These are phyloP conservation scores for Lepidium aucheri DNA, from an alignment of 345 rosid genomes.

Conservation along the genomic window DNA sequence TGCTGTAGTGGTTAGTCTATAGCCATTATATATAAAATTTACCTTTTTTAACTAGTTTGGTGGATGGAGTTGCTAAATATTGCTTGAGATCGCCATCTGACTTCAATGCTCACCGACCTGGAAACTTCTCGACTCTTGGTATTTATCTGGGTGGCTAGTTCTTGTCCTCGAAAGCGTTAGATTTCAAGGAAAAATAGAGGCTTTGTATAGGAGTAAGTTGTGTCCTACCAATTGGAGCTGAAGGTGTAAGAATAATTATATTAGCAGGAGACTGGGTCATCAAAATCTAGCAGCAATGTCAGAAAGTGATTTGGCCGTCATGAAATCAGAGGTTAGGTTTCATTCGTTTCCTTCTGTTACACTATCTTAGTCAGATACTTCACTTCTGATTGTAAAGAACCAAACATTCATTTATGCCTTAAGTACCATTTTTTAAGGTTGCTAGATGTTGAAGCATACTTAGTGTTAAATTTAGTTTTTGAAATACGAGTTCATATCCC, in stretches of 20 bases:
- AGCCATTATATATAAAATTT: background rate
- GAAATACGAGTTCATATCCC: background rate
- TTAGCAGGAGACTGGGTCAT: conserved; percentile 8
- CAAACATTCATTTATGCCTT: background rate
- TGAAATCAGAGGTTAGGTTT: conserved; percentile 61
- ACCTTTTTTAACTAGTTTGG: conserved; percentile 17
- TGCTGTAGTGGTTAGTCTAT: background rate
- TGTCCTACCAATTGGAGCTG: conserved; percentile 6
- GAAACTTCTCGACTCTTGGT: background rate
- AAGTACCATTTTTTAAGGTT: background rate
- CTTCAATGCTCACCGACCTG: conserved; percentile 24
- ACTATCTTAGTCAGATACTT: background rate
- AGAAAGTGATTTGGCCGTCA: conserved; percentile 58
- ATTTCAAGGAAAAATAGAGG: conserved; percentile 17
- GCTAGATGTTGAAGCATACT: background rate
- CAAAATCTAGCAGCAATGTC: conserved; percentile 36
- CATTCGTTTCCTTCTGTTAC: background rate
- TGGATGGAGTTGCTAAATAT: conserved; percentile 19
- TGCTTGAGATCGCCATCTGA: conserved; percentile 13
- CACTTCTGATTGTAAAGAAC: background rate
- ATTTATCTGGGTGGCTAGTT: conserved; percentile 6
- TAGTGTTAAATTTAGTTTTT: background rate
- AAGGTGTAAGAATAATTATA: background rate
- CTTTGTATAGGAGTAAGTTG: background rate
- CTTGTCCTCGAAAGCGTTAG: conserved; percentile 8